Evolutionary conservation across 352 stramenopile species (phyloP).

Genomic region (Globisporangium emineosum): DNA sequence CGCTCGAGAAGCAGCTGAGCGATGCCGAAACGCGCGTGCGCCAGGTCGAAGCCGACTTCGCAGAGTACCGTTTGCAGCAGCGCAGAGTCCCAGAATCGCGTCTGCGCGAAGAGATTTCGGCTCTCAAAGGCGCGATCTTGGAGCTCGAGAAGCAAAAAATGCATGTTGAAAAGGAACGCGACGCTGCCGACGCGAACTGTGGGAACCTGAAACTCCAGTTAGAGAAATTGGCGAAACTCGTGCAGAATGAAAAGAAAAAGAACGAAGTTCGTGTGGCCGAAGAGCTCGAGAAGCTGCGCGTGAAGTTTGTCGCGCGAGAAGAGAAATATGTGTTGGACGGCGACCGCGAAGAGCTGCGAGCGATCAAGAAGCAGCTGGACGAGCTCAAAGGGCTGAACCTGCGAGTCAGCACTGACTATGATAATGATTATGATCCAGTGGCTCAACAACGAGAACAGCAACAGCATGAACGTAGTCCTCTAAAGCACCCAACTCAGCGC

Average conservation of each 20-base stretch:
- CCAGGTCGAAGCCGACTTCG: conserved; percentile 68
- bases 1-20: conserved; percentile 42
- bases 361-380: conserved; percentile 82
- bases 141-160: conserved; percentile 68
- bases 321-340: conserved; percentile 78
- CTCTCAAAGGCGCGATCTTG: conserved; percentile 45
- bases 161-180: conserved; percentile 30
- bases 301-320: conserved; percentile 79
- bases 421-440: not conserved
- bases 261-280: conserved; percentile 55
- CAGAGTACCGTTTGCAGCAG: conserved; percentile 67
- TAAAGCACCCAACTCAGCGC: not conserved
- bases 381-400: conserved; percentile 56
- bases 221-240: conserved; percentile 47
- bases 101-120: conserved; percentile 69
- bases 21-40: conserved; percentile 43
- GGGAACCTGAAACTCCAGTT: conserved; percentile 49
- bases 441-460: not conserved
- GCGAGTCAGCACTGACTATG: not conserved
- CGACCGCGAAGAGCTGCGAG: conserved; percentile 72
- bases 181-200: conserved; percentile 35
- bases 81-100: conserved; percentile 66
- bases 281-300: conserved; percentile 73
- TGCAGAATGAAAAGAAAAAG: conserved; percentile 69
- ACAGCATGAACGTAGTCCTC: not conserved